These are phyloP conservation scores for Yamadazyma phyllophila DNA, from an alignment of 805 yeast genomes.

Conservation along the genomic window DNA sequence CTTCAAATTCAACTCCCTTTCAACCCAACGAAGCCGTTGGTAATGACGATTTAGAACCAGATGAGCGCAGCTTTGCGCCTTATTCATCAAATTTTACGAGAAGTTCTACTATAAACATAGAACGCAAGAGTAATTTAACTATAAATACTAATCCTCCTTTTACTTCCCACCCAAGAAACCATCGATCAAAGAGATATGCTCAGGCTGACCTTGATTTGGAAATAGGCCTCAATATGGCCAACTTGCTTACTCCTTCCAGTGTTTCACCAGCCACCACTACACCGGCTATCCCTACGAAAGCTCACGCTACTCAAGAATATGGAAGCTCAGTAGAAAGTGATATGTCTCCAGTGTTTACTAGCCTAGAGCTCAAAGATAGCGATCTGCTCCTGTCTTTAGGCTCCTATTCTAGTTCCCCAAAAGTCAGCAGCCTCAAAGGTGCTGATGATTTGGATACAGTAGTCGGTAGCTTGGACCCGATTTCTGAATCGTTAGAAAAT, in stretches of 20 bases:
- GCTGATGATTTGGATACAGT: slow-evolving; percentile 6
- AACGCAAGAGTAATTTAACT: slow-evolving; percentile 10
- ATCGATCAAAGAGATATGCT: slow-evolving; percentile 11
- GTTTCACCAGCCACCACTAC: background rate
- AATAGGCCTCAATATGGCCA: slow-evolving; percentile 48
- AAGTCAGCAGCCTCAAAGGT: background rate
- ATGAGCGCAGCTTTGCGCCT: slow-evolving; percentile 44
- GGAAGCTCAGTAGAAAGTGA: slow-evolving; percentile 45
- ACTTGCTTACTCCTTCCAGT: slow-evolving; percentile 20
- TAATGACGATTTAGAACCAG: slow-evolving; percentile 39
- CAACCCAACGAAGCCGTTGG: slow-evolving; percentile 17
- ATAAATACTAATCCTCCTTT: slow-evolving; percentile 1
- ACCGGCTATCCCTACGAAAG: background rate
- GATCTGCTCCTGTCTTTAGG: slow-evolving; percentile 40
- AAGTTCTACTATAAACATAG: slow-evolving; percentile 18
- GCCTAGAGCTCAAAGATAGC: slow-evolving; percentile 27
- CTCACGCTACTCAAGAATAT: slow-evolving; percentile 10
- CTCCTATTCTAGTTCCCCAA: slow-evolving; percentile 15
- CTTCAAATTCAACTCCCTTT: slow-evolving; percentile 17
- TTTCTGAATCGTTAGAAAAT: slow-evolving; percentile 24
- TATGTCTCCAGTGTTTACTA: slow-evolving; percentile 40
- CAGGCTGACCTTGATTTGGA: slow-evolving; percentile 33
- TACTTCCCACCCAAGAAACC: background rate
- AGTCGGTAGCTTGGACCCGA: slow-evolving; percentile 25
- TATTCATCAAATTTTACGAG: slow-evolving; percentile 22